Conservation (phyloP, 1,139 yeast genomes). For the Candida sp. region DNA sequence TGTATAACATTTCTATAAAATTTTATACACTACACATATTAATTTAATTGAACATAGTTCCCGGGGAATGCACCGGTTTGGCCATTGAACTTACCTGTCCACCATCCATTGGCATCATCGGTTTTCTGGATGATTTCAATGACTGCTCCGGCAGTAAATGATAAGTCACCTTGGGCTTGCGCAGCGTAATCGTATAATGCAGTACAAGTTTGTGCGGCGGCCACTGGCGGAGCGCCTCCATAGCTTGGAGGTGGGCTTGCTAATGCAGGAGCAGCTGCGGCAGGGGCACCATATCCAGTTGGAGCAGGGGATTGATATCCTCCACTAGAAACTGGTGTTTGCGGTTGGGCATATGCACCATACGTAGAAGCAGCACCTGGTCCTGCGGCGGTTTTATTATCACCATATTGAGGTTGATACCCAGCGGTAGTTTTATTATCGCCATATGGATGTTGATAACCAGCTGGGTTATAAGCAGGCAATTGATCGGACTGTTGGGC, state of each 20-base stretch:
- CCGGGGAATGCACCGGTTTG: conserved; percentile 94
- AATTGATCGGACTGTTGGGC: conserved; percentile 20
- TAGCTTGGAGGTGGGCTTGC: conserved; percentile 38
- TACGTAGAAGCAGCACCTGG: conserved; percentile 15
- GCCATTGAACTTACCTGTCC: conserved; percentile 93
- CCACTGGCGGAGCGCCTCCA: conserved; percentile 20
- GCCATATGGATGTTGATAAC: conserved; percentile 8
- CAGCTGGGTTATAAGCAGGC: conserved; percentile 29
- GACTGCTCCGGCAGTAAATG: conserved; percentile 83
- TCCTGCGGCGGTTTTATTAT: conserved; percentile 15
- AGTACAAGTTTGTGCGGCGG: conserved; percentile 58
- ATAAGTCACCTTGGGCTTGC: conserved; percentile 86
- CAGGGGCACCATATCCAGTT: conserved; percentile 9
- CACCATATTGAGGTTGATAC: conserved; percentile 15
- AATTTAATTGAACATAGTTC: conserved; percentile 72
- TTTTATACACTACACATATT: too few species aligned
- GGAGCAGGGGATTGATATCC: conserved; percentile 14
- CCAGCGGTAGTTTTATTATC: conserved; percentile 4
- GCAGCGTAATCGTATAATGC: conserved; percentile 78
- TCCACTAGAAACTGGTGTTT: conserved; percentile 11
- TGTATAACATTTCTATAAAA: too few species aligned
- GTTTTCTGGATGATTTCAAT: conserved; percentile 83
- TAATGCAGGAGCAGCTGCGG: conserved; percentile 34
- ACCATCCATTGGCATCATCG: conserved; percentile 90
- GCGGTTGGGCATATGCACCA: conserved; percentile 13